These are phyloP conservation scores for Umbelopsis ramanniana DNA, from an alignment of 192 early-diverging fungal genomes.

Conservation along the genomic window DNA sequence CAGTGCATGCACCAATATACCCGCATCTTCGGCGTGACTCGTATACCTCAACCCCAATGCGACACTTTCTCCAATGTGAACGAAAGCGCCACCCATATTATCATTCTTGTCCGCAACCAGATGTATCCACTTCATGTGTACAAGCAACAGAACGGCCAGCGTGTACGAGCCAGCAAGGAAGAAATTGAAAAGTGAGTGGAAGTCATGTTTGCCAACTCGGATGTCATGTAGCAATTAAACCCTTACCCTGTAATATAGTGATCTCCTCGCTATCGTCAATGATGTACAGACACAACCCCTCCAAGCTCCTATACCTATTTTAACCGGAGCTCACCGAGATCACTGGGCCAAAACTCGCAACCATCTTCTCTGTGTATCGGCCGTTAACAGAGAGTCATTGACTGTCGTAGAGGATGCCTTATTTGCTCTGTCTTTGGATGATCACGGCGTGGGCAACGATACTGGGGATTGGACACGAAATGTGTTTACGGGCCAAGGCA, in stretches of 20 bases:
- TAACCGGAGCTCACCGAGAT: constrained; percentile 84
- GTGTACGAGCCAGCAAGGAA: constrained; percentile 56
- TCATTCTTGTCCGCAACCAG: constrained; percentile 77
- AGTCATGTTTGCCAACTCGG: not conserved
- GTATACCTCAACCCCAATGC: constrained; percentile 77
- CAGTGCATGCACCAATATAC: constrained; percentile 90
- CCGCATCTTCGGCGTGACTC: constrained; percentile 76
- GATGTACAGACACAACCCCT: constrained; percentile 50
- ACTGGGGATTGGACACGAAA: constrained; percentile 44
- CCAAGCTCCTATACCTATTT: constrained; percentile 64
- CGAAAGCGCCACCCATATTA: constrained; percentile 58
- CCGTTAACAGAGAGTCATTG: constrained; percentile 64
- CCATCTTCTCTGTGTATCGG: constrained; percentile 63
- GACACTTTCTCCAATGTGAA: constrained; percentile 67
- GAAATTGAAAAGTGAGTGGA: constrained; percentile 72
- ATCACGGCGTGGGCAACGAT: constrained; percentile 49
- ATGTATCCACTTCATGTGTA: constrained; percentile 75
- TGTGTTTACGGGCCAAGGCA: constrained; percentile 50
- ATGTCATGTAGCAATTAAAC: constrained; percentile 3
- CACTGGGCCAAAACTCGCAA: constrained; percentile 76
- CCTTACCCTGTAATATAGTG: constrained; percentile 40
- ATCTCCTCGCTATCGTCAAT: constrained; percentile 61
- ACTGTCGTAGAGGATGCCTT: constrained; percentile 70
- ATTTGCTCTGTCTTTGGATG: constrained; percentile 80
- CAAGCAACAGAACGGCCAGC: constrained; percentile 50